These are phyloP conservation scores for Mortierella alpina DNA, from an alignment of 192 early-diverging fungal genomes.

Conservation along the genomic window DNA sequence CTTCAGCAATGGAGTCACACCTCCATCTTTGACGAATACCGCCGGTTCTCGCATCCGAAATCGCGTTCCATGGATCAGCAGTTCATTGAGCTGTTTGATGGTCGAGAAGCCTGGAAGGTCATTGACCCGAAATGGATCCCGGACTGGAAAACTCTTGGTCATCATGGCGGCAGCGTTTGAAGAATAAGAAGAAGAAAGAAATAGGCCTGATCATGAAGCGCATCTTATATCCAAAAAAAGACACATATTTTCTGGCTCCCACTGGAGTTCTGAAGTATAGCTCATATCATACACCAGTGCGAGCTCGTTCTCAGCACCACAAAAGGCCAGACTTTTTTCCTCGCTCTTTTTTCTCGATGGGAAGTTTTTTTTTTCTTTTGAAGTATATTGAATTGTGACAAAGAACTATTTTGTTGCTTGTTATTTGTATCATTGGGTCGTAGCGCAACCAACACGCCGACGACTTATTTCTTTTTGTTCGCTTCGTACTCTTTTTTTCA, in stretches of 20 bases:
- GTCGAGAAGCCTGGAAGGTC: conserved; percentile 71
- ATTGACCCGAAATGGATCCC: conserved; percentile 70
- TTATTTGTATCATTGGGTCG: background rate
- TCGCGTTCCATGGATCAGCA: conserved; percentile 88
- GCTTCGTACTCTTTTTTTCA: conserved; percentile 38
- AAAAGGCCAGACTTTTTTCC: too few species aligned
- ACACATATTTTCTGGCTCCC: background rate
- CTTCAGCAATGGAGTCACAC: conserved; percentile 95
- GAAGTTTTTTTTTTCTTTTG: background rate
- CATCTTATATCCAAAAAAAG: background rate
- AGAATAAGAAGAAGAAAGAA: background rate
- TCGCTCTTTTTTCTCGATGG: too few species aligned
- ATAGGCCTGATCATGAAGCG: too few species aligned
- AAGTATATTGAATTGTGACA: background rate
- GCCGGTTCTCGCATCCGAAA: conserved; percentile 89
- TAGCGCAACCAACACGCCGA: too few species aligned
- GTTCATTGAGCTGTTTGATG: conserved; percentile 86
- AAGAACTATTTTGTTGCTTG: background rate
- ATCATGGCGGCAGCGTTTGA: conserved; percentile 23
- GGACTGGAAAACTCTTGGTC: conserved; percentile 72
- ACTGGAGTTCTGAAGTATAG: conserved; percentile 1
- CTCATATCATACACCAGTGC: background rate
- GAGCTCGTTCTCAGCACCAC: too few species aligned
- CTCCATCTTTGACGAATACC: conserved; percentile 98
- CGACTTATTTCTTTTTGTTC: conserved; percentile 8